Base-by-base conservation (phyloP, 345 rosid species). In the Corchorus capsularis region DNA sequence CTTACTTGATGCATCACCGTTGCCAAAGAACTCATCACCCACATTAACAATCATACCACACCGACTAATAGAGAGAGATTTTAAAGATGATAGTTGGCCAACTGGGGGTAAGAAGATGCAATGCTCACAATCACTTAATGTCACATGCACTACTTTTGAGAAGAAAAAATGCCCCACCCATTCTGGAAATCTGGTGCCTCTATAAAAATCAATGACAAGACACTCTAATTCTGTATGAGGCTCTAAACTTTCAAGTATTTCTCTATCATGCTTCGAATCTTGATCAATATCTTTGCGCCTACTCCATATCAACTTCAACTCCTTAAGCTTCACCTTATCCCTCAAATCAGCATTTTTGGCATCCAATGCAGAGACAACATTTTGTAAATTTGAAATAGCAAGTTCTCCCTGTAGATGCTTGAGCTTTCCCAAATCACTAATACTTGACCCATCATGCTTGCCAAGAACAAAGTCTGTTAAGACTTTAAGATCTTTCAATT, bases 331-430 rank as follows among this genome's bases (percentile, higher is more conserved):
- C 27, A 27, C 27, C 27, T 27, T 52, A 17, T 17, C 60, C 5
- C 34, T 69, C 60, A 69, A 34, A 69, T 69, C 50, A 32, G 43
- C 73, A 32, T 34, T 12, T 50, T 34, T 69, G 60, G 60, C 60
- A 69, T 69, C 73, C 60, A 0, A 50, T 16, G 10, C 60, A 53
- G 27, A 50, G 0, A 6, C 60, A 34, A 69, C 47, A 45, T 83
- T 81, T 61, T 83, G 83, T 63, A 83, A 75, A 71, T 77, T 80
- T 57, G 86, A 78, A 56, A 83, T 85, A 64, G 77, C 39, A 74
- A 85, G 86, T 63, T 63, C 69, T 73, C 86, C 86, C 17, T 66
- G 60, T 50, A 85, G 83, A 41, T 27, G 27, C 27, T 27, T 27
- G 27, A 27, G 27, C 27, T 27, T 27, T 27, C 27, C 27, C 27